Percentiles rank a stretch among this genome's conserved stretches.
Evolutionary conservation across 192 early-diverging fungal genomes (phyloP).

Genomic region (Endogone sp.): DNA sequence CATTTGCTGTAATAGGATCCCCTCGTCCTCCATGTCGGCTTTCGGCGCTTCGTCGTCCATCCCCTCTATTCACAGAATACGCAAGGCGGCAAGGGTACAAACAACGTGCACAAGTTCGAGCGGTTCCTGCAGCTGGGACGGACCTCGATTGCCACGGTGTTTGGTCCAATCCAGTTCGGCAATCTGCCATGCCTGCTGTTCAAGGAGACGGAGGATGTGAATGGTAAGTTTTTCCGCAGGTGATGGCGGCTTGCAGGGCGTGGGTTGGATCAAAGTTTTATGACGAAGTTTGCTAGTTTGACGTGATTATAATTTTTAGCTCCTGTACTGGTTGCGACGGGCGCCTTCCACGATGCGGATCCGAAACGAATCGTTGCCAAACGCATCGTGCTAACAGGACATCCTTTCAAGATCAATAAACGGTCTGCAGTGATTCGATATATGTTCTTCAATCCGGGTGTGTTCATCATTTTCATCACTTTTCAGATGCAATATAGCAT

Average conservation of each 20-base stretch:
- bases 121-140: constrained; percentile 79
- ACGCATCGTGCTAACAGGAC: constrained; percentile 89
- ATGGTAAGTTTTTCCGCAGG: constrained; percentile 32
- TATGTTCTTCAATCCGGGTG: constrained; percentile 98
- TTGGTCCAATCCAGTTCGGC: constrained; percentile 90
- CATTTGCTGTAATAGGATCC: too few species aligned
- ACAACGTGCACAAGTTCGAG: constrained; percentile 95
- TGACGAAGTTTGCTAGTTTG: too few species aligned
- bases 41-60: constrained; percentile 76
- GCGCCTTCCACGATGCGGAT: constrained; percentile 69
- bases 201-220: constrained; percentile 56
- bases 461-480: too few species aligned
- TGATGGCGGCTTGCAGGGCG: too few species aligned
- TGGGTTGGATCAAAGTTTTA: too few species aligned
- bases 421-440: constrained; percentile 88
- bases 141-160: constrained; percentile 78
- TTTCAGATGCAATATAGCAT: background rate
- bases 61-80: constrained; percentile 92
- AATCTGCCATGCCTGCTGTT: constrained; percentile 80
- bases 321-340: constrained; percentile 75
- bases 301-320: too few species aligned
- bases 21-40: constrained; percentile 82
- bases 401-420: constrained; percentile 94
- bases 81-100: constrained; percentile 69
- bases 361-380: constrained; percentile 90